Evolutionary conservation across 805 yeast genomes (phyloP).

Genomic region (Candida nemodendra): DNA sequence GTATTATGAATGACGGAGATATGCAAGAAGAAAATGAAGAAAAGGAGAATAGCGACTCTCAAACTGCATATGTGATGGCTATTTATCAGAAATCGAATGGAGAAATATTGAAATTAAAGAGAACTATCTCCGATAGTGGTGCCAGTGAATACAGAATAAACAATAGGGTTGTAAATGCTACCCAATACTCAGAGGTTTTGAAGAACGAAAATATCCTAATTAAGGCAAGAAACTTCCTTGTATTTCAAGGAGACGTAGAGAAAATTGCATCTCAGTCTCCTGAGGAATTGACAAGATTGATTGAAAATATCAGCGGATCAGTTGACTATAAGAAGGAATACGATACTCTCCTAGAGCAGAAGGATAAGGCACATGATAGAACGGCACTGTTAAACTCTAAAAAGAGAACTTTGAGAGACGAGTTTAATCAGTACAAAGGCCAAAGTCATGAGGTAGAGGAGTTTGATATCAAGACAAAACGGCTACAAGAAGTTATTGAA

Average conservation of each 20-base stretch:
- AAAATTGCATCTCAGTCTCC: conserved; percentile 87
- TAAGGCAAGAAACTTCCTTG: conserved; percentile 87
- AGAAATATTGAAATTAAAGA: conserved; percentile 55
- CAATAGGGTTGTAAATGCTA: conserved; percentile 55
- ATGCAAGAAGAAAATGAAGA: conserved; percentile 25
- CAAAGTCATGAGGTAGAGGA: conserved; percentile 71
- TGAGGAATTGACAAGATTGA: conserved; percentile 62
- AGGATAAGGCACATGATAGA: conserved; percentile 61
- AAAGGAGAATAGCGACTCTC: conserved; percentile 36
- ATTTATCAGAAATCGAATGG: conserved; percentile 66
- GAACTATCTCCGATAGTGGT: conserved; percentile 60
- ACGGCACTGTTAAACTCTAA: conserved; percentile 65
- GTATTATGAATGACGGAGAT: conserved; percentile 34
- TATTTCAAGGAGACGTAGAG: conserved; percentile 97
- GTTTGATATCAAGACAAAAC: conserved; percentile 54
- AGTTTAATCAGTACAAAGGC: conserved; percentile 72
- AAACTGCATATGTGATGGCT: conserved; percentile 73
- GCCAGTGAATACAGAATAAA: conserved; percentile 68
- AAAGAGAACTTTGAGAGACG: conserved; percentile 68
- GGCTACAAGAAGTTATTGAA: conserved; percentile 46
- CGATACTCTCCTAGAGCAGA: conserved; percentile 59
- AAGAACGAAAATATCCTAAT: conserved; percentile 79
- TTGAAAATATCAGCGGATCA: conserved; percentile 87
- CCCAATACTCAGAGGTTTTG: conserved; percentile 63
- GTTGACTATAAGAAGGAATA: conserved; percentile 64